Base-by-base conservation (phyloP, 169 alveolate genomes). In the Eimeria maxima region DNA sequence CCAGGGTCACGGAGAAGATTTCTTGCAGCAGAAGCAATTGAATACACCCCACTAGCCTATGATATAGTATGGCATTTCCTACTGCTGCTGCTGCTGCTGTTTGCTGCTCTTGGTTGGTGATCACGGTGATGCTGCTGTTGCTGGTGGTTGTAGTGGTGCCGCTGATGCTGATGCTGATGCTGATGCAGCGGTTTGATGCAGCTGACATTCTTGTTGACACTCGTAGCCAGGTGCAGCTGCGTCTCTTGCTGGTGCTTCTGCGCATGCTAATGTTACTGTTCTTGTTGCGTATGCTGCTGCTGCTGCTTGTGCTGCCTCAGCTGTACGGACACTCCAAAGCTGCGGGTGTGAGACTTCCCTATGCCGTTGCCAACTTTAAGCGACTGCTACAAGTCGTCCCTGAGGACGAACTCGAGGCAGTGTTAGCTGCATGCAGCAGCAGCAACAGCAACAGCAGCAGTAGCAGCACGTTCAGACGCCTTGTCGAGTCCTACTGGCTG, bases 361-460 rank as follows among this genome's bases (percentile, higher is more conserved):
- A 78, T 42, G 20, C 69, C 63, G 47, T 47, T 20, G 24, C 18
- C 24, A 78, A 78, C 89, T 78, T 78, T 65, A 78, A 47, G 65
- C 89, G 89, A 33, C 69, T 78, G 63, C 65, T 78, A 65, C 89
- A 78, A 27, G 89, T 65, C 24, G 89, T 78, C 29, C 89, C 89
- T 24, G 44, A 78, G 60, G 89, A n/a, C 33, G 89, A 78, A 42
- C 38, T 78, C 7, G 89, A 78, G 89, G 27, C 65, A 69, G 67
- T 78, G 89, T 33, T 78, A n/a, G 33, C 89, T 20, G 45, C 29
- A 60, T 33, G 84, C 45, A 78, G 69, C 89, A 78, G 69, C 42
- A 78, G 63, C 63, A 78, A 65, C 89, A 78, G 38, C 89, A 78
- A 13, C 57, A 78, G 67, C 89, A 78, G 67, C 89, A 78, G 67